These are phyloP conservation scores for Leccinum huronense DNA, from an alignment of 1,284 basidiomycete species.

Conservation along the genomic window DNA sequence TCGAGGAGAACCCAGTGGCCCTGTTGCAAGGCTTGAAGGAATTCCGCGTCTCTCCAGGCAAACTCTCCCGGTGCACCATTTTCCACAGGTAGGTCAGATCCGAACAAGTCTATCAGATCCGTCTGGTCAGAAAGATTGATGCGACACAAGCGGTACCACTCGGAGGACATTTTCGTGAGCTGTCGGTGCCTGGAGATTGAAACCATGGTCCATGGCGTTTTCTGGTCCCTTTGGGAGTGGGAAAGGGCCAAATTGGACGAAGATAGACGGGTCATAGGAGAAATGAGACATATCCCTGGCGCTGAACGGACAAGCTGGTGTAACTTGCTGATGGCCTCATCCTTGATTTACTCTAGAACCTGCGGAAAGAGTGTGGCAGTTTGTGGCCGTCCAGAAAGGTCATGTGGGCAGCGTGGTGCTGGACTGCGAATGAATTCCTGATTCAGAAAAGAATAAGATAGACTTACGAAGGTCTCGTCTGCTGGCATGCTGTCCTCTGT, in stretches of 20 bases:
- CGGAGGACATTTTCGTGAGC: constrained; percentile 88
- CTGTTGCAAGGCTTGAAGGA: constrained; percentile 87
- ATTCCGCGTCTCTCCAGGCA: constrained; percentile 97
- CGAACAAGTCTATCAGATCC: constrained; percentile 94
- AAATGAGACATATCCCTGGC: constrained; percentile 31
- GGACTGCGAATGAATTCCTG: constrained; percentile 15
- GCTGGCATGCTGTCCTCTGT: constrained; percentile 40
- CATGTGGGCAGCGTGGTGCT: constrained; percentile 90
- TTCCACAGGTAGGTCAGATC: constrained; percentile 70
- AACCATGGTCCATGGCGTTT: constrained; percentile 42
- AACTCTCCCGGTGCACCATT: constrained; percentile 92
- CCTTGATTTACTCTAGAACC: constrained; percentile 48
- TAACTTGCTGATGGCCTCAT: constrained; percentile 48
- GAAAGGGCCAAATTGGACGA: constrained; percentile 76
- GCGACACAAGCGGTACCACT: constrained; percentile 79
- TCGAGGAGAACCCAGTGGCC: constrained; percentile 98
- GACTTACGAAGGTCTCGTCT: constrained; percentile 71
- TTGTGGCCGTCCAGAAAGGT: constrained; percentile 81
- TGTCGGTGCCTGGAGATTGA: constrained; percentile 89
- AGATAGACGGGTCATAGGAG: constrained; percentile 37
- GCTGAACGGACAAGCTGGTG: constrained; percentile 52
- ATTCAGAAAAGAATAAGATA: constrained; percentile 2
- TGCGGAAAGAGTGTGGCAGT: constrained; percentile 53
- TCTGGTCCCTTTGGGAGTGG: constrained; percentile 61
- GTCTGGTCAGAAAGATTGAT: constrained; percentile 99